Percentiles rank a stretch among this genome's conserved stretches.
Conservation (phyloP, 345 rosid species). For the Turnera subulata region DNA sequence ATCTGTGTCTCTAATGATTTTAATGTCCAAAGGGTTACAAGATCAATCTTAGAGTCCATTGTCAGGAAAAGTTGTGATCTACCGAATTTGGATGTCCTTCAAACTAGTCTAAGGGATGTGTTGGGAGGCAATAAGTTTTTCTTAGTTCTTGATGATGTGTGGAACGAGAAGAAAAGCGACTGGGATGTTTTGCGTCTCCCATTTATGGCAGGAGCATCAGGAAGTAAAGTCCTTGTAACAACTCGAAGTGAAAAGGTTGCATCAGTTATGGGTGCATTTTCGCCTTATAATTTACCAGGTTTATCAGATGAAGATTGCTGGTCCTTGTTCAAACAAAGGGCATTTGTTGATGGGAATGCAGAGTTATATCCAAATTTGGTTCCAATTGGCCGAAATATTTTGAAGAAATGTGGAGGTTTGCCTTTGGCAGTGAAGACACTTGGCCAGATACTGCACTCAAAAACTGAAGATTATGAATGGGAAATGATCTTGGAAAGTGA, state of each 20-base stretch:
- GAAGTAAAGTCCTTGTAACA: slow-evolving; percentile 23
- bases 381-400: slow-evolving; percentile 21
- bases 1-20: neutral
- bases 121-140: neutral
- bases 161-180: slow-evolving; percentile 9
- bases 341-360: neutral
- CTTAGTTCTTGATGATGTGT: slow-evolving; percentile 22
- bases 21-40: neutral
- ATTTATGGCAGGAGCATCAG: slow-evolving; percentile 3
- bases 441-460: slow-evolving; percentile 12
- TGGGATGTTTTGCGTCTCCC: slow-evolving; percentile 8
- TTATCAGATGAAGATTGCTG: neutral
- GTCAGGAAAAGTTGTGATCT: neutral
- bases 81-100: too few relatives aligned
- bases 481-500: slow-evolving; percentile 15
- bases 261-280: neutral
- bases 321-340: neutral
- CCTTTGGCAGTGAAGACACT: slow-evolving; percentile 22
- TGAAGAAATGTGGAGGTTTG: slow-evolving; percentile 28
- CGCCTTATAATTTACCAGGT: neutral
- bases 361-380: neutral
- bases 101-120: neutral
- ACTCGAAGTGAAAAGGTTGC: neutral
- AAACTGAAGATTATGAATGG: slow-evolving; percentile 11
- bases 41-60: neutral